These are phyloP conservation scores for Steccherinum ochraceum DNA, from an alignment of 768 basidiomycete genomes.

Conservation along the genomic window DNA sequence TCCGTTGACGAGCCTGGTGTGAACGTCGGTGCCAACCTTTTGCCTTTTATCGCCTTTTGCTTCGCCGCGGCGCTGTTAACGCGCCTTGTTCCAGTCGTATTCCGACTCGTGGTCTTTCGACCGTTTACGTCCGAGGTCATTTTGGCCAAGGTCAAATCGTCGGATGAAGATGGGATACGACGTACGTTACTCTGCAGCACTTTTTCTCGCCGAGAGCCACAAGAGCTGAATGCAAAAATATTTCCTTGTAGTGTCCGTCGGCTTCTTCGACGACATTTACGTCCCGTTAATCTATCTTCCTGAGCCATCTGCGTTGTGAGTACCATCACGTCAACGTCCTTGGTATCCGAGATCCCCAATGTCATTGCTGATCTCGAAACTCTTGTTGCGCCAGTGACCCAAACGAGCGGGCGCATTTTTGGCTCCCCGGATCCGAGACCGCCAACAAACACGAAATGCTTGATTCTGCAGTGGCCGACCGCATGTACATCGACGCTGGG, in stretches of 20 bases:
- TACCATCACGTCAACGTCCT: constrained; percentile 1
- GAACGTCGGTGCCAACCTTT: no score
- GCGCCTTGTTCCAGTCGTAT: constrained; percentile 69
- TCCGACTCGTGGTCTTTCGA: constrained; percentile 85
- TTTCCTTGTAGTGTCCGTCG: constrained; percentile 58
- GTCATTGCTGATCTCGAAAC: no score
- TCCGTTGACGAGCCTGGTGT: no score
- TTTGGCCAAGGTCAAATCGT: constrained; percentile 82
- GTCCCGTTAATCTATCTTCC: constrained; percentile 77
- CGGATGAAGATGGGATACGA: constrained; percentile 79
- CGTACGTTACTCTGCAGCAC: constrained; percentile 37
- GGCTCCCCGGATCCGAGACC: constrained; percentile 57
- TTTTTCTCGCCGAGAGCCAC: constrained; percentile 6
- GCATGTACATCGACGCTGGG: constrained; percentile 78
- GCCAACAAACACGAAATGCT: constrained; percentile 56
- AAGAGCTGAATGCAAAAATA: background rate
- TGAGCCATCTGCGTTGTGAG: constrained; percentile 74
- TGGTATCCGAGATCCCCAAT: no score
- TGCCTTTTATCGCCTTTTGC: no score
- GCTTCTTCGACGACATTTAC: constrained; percentile 94
- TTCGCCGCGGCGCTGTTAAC: no score
- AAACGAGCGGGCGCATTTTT: constrained; percentile 79
- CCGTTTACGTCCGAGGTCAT: constrained; percentile 90
- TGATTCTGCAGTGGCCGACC: constrained; percentile 54
- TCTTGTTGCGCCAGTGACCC: constrained; percentile 47